These are phyloP conservation scores for Craterostigma plantagineum DNA, from an alignment of 257 asterid species.

Conservation along the genomic window DNA sequence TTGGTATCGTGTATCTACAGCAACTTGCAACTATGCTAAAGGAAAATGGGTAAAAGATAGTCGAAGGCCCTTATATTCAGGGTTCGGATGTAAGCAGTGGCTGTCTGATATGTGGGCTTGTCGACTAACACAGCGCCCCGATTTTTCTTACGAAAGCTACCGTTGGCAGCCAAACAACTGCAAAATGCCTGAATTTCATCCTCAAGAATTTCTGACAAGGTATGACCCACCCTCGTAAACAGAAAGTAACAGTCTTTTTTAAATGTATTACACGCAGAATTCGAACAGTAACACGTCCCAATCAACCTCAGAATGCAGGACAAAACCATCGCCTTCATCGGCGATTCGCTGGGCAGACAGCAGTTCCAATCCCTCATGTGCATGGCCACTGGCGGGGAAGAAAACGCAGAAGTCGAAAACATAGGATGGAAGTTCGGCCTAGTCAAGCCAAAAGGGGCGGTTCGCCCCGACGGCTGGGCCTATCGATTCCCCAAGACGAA, in stretches of 20 bases:
- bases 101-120: constrained; percentile 85
- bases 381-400: constrained; percentile 55
- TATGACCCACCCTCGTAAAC: constrained; percentile 6
- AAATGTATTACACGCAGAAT: no score
- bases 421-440: constrained; percentile 45
- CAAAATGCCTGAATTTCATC: constrained; percentile 45
- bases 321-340: constrained; percentile 58
- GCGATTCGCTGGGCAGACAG: constrained; percentile 71
- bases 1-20: constrained; percentile 3
- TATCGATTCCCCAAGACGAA: constrained; percentile 39
- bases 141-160: constrained; percentile 60
- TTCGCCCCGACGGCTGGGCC: constrained; percentile 82
- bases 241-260: no score
- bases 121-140: constrained; percentile 58
- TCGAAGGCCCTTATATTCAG: constrained; percentile 51
- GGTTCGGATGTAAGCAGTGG: constrained; percentile 76
- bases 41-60: constrained; percentile 70
- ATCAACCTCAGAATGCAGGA: constrained; percentile 51
- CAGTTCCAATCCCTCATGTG: constrained; percentile 81
- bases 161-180: constrained; percentile 64
- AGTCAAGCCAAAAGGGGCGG: constrained; percentile 35
- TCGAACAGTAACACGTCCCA: no score
- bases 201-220: constrained; percentile 40
- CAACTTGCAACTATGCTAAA: constrained; percentile 68
- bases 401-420: constrained; percentile 31